phyloP scores from a whole-genome alignment of 257 asterid genomes.

The Solanum lycopersicoides region DNA sequence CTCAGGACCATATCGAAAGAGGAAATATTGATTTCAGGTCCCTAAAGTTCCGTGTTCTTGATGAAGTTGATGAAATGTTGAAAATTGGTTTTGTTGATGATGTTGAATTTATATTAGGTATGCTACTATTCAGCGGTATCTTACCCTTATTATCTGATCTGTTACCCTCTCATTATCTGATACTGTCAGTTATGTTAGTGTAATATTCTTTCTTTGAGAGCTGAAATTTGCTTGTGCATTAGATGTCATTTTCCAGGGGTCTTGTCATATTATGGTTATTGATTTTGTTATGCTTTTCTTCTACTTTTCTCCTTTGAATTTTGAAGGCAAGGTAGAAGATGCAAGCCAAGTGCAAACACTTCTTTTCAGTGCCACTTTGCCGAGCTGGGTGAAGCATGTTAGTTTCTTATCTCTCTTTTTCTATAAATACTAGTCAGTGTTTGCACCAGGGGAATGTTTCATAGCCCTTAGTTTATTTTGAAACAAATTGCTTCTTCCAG shows the following conservation, averaged over 20 bases:
- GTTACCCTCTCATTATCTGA: not conserved
- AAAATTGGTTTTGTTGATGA: slow-evolving; percentile 99
- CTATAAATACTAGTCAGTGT: not conserved
- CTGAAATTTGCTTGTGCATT: not conserved
- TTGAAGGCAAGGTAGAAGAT: slow-evolving; percentile 73
- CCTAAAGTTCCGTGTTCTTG: slow-evolving; percentile 85
- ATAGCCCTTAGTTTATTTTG: not conserved
- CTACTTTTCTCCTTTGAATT: not conserved
- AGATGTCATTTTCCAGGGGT: not conserved
- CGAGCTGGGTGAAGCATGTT: slow-evolving; percentile 79
- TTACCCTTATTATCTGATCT: not conserved
- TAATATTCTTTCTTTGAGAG: not conserved
- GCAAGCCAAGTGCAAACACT: slow-evolving; percentile 83
- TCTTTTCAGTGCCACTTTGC: slow-evolving; percentile 94
- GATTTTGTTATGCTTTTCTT: not conserved
- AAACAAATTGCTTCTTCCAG: not conserved
- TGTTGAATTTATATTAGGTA: slow-evolving; percentile 93
- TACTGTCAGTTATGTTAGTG: not conserved
- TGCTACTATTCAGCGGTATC: not conserved
- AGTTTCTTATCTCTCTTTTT: not conserved
- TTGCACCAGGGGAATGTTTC: not conserved
- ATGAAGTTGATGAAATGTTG: slow-evolving; percentile 99
- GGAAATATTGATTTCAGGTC: slow-evolving; percentile 70
- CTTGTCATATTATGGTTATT: not conserved
- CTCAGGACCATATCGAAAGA: slow-evolving; percentile 80